A percentile compares a stretch with the other conserved stretches of the same genome.
phyloP scores from a whole-genome alignment of 257 asterid species.

The Salvia rosmarinus region DNA sequence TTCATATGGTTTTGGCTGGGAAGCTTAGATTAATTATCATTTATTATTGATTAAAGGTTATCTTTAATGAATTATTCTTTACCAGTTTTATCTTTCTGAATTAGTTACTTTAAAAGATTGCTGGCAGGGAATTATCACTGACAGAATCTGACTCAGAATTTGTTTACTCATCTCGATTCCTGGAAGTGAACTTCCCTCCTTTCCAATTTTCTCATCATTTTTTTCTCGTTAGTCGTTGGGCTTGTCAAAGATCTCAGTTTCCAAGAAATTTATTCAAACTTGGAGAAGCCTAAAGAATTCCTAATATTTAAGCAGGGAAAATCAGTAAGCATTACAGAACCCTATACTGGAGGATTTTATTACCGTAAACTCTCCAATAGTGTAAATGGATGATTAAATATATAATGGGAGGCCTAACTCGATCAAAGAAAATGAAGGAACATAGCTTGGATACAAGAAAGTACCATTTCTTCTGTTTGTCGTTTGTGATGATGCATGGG shows the following conservation, averaged over 20 bases:
- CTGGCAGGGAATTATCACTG: neutral
- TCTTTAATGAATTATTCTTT: neutral
- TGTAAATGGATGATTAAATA: constrained; percentile 9
- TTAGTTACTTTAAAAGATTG: neutral
- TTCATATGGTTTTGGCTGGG: neutral
- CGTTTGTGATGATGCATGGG: constrained; percentile 45
- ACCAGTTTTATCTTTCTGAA: neutral
- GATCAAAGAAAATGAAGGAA: constrained; percentile 13
- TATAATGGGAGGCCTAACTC: constrained; percentile 21
- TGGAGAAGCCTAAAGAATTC: neutral
- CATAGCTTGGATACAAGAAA: constrained; percentile 34
- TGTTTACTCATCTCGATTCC: neutral
- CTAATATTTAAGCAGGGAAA: neutral
- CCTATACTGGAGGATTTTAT: neutral
- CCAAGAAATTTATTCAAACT: neutral
- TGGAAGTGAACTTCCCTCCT: neutral
- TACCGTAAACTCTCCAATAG: neutral
- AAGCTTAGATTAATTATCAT: neutral
- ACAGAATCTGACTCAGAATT: neutral
- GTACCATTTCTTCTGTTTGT: constrained; percentile 54
- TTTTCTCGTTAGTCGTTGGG: neutral
- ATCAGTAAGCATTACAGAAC: neutral
- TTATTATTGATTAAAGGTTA: neutral
- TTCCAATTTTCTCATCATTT: neutral
- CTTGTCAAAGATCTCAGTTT: constrained; percentile 3